Evolutionary conservation across 2,329 filamentous ascomycete genomes (phyloP), one percentile per base, ranked within the genome.

Genomic region (Ceratocystis alfenasii): DNA sequence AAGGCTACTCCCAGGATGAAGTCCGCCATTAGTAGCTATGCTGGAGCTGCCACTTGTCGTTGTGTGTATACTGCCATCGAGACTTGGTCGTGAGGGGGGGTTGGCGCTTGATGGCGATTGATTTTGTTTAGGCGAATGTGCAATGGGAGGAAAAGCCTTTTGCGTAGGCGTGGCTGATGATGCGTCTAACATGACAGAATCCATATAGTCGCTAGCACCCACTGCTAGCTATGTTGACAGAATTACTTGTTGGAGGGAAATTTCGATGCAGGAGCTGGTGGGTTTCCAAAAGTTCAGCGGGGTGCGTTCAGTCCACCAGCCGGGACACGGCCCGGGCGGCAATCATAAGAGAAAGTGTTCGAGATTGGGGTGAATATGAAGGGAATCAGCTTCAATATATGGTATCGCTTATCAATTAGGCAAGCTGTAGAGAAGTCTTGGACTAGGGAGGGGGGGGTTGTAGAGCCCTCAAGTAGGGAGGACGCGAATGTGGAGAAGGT

Each of bases 1-100:
- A 74, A 85, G 88, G 66, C 84, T 86, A 71, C 84, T 80, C 72
- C 74, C 76, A 2, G 82, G 66, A 65, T 66, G 44, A 33, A 65
- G 61, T 12, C 53, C 53, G 61, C 62, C 62, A 53, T 67, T 68
- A 76, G 70, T 71, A 78, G 80, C 69, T 83, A 82, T 48, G 85
- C 50, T 63, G 10, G 66, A 78, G 50, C 73, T 74, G 33, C 70
- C 71, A 65, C 69, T 72, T 67, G 76, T 79, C 74, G 82, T 80
- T 69, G 82, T 81, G 67, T 87, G 84, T 70, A 85, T 74, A 70
- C 81, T 83, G 33, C 64, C 66, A 45, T 68, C 66, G 6, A 68
- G 41, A 41, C 66, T 68, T 50, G 66, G 66, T 41, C 66, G 64
- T 44, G 66, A 59, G 12, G 66, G 66, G 30, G 79, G 74, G 68